Evolutionary conservation across 371 early-diverging fungal species (phyloP).

Genomic region (Syncephalis plumigaleata): DNA sequence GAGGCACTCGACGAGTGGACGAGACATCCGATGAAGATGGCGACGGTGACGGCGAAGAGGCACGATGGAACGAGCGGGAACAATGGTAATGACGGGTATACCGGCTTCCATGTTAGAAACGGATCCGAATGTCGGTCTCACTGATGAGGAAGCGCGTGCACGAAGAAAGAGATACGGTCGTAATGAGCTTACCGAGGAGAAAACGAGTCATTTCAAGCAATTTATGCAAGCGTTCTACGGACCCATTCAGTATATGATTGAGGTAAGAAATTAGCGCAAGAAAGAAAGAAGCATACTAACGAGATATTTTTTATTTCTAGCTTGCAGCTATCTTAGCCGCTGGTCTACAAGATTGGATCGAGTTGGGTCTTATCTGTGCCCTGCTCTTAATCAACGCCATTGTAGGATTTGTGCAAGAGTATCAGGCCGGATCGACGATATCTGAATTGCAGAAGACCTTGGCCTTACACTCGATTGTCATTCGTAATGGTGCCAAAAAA

Average conservation of each 20-base stretch:
- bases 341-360: slow-evolving; percentile 15
- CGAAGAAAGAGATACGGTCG: neutral
- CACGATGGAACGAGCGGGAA: no score
- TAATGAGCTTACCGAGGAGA: slow-evolving; percentile 16
- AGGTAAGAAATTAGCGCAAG: no score
- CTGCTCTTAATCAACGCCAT: slow-evolving; percentile 71
- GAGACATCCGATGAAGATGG: no score
- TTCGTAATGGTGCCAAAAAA: slow-evolving; percentile 52
- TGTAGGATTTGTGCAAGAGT: slow-evolving; percentile 79
- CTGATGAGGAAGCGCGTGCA: no score
- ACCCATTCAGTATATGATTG: slow-evolving; percentile 21
- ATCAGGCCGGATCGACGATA: slow-evolving; percentile 72
- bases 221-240: slow-evolving; percentile 30
- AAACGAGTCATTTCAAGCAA: slow-evolving; percentile 21
- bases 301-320: no score
- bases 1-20: no score
- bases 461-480: slow-evolving; percentile 58
- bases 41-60: no score
- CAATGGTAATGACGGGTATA: no score
- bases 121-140: no score
- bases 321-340: slow-evolving; percentile 21
- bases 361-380: slow-evolving; percentile 48
- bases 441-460: slow-evolving; percentile 77
- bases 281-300: no score
- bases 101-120: no score